Conservation (phyloP, 2,329 filamentous ascomycete genomes). For the Aspergillus tamarii region DNA sequence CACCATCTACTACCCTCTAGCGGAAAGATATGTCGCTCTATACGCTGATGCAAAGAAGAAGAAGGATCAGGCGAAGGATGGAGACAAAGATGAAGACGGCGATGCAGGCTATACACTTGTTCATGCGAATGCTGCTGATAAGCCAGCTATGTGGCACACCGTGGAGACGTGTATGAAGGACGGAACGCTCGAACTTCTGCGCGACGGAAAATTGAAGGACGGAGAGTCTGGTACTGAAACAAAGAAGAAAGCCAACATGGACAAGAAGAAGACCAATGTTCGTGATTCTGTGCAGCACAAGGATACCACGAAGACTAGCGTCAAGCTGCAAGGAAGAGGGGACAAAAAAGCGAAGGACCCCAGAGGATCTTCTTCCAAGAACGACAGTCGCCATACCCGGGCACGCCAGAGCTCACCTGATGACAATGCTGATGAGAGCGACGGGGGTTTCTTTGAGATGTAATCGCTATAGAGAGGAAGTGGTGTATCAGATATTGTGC, state of each 20-base stretch:
- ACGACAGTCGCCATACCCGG: neutral
- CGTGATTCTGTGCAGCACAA: neutral
- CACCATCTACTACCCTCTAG: conserved; percentile 63
- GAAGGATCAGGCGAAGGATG: conserved; percentile 20
- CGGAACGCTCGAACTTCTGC: conserved; percentile 45
- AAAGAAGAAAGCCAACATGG: conserved; percentile 17
- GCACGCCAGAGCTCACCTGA: conserved; percentile 4
- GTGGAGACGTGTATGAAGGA: conserved; percentile 50
- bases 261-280: conserved; percentile 13
- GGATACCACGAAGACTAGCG: conserved; percentile 5
- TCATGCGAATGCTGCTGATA: conserved; percentile 24
- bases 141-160: conserved; percentile 48
- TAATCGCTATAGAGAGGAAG: conserved; percentile 5
- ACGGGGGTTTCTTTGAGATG: conserved; percentile 47
- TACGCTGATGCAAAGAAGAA: conserved; percentile 48
- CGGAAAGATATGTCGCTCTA: conserved; percentile 62
- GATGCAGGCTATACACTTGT: conserved; percentile 24
- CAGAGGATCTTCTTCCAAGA: conserved; percentile 5
- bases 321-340: conserved; percentile 12
- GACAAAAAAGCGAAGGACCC: conserved; percentile 10
- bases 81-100: conserved; percentile 20
- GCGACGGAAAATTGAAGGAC: conserved; percentile 42
- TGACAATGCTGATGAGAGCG: conserved; percentile 34
- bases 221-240: neutral
- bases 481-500: conserved; percentile 9